These are phyloP conservation scores for Rhodotorula paludigena DNA, from an alignment of 768 basidiomycete genomes.

Conservation along the genomic window DNA sequence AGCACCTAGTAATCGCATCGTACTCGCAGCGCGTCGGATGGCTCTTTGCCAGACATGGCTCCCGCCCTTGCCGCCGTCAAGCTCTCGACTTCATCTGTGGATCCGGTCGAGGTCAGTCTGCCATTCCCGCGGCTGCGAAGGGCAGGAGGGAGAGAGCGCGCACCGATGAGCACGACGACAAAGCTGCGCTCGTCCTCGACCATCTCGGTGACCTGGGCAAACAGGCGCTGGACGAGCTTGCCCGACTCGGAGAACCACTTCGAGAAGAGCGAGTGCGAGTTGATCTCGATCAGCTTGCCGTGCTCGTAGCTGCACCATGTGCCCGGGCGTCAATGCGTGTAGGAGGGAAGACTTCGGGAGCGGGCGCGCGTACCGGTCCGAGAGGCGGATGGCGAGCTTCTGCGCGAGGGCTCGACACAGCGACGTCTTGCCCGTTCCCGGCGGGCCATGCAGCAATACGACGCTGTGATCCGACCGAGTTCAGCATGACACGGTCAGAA, in stretches of 20 bases:
- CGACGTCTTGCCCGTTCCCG: slow-evolving; percentile 91
- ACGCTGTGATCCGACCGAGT: slow-evolving; percentile 50
- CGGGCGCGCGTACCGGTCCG: slow-evolving; percentile 59
- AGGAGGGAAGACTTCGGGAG: not conserved
- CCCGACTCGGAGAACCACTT: slow-evolving; percentile 99
- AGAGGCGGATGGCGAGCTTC: slow-evolving; percentile 84
- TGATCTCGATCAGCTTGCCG: slow-evolving; percentile 88
- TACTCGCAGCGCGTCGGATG: slow-evolving; percentile 85
- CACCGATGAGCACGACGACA: slow-evolving; percentile 89
- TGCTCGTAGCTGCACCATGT: slow-evolving; percentile 67
- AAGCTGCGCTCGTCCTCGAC: slow-evolving; percentile 87
- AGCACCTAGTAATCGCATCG: slow-evolving; percentile 39
- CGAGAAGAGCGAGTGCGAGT: slow-evolving; percentile 95
- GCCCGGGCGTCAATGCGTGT: not conserved
- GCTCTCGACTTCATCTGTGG: slow-evolving; percentile 87
- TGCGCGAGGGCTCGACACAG: slow-evolving; percentile 91
- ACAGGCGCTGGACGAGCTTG: slow-evolving; percentile 90
- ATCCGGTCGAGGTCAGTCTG: not conserved
- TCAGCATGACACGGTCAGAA: too few species aligned
- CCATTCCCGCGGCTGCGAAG: too few species aligned
- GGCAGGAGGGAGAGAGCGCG: not conserved
- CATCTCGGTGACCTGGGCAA: slow-evolving; percentile 79
- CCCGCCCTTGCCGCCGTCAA: slow-evolving; percentile 90
- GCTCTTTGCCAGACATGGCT: slow-evolving; percentile 91
- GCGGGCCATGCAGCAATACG: slow-evolving; percentile 89